A percentile compares a stretch with the other conserved stretches of the same genome.
phyloP scores from a whole-genome alignment of 345 rosid genomes.

The Eucalyptus brandiana region DNA sequence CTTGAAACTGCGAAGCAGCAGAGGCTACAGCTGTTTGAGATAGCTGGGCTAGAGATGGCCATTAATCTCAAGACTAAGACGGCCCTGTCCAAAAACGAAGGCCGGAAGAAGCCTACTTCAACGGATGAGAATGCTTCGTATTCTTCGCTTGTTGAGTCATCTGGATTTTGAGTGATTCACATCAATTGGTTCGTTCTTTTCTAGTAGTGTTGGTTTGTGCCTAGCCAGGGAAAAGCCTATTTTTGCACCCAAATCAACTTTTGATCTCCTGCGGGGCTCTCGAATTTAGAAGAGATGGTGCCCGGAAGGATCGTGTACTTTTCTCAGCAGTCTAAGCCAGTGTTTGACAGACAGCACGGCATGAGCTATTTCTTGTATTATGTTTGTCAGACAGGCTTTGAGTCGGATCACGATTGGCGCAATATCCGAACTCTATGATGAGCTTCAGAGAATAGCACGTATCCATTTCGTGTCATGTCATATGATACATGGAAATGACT shows the following conservation, averaged over 20 bases:
- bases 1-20: slow-evolving; percentile 30
- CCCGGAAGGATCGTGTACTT: background rate
- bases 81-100: slow-evolving; percentile 1
- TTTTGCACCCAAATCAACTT: background rate
- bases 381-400: background rate
- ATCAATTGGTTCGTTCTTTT: background rate
- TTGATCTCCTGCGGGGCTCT: background rate
- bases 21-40: slow-evolving; percentile 38
- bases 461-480: background rate
- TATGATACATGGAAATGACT: background rate
- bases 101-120: background rate
- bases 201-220: background rate
- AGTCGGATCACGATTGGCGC: background rate
- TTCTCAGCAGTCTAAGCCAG: background rate
- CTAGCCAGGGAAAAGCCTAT: background rate
- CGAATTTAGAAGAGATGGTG: background rate
- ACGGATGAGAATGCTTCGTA: slow-evolving; percentile 86
- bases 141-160: slow-evolving; percentile 69
- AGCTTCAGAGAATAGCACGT: background rate
- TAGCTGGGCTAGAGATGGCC: slow-evolving; percentile 42
- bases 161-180: slow-evolving; percentile 40
- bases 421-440: background rate
- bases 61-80: background rate
- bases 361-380: background rate
- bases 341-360: background rate